phyloP scores from a whole-genome alignment of 495 filamentous ascomycete genomes.

The Annulohypoxylon nitens region DNA sequence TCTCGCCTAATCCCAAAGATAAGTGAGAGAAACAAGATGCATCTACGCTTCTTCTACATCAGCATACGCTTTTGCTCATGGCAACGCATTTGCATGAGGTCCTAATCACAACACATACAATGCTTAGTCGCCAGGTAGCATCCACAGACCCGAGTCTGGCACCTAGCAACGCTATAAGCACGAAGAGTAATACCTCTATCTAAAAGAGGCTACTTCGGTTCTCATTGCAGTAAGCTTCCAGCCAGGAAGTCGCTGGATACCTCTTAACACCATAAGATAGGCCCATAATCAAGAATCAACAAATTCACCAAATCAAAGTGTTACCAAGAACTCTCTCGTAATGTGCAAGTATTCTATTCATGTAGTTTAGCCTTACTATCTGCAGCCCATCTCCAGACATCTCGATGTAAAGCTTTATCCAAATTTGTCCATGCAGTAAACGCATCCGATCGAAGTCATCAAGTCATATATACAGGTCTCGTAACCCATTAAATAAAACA shows the following conservation, averaged over 20 bases:
- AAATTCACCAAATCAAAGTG: not conserved
- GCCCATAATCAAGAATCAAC: not conserved
- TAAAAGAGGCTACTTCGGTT: not conserved
- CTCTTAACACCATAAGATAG: constrained; percentile 8
- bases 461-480: constrained; percentile 37
- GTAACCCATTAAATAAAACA: constrained; percentile 31
- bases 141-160: too few species aligned
- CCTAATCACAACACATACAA: not conserved
- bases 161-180: not conserved
- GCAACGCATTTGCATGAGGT: not conserved
- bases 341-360: constrained; percentile 16
- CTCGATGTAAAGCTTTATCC: not conserved
- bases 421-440: constrained; percentile 23
- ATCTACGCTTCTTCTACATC: not conserved
- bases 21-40: not conserved
- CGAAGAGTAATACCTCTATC: not conserved
- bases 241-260: constrained; percentile 1
- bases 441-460: not conserved
- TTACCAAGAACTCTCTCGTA: not conserved
- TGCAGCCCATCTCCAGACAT: not conserved
- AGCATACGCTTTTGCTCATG: not conserved
- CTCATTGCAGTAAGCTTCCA: not conserved
- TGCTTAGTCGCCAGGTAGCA: not conserved
- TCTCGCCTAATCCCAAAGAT: not conserved
- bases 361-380: constrained; percentile 7